Base-by-base conservation (phyloP, 768 basidiomycete genomes). In the Tephrocybe sp. region DNA sequence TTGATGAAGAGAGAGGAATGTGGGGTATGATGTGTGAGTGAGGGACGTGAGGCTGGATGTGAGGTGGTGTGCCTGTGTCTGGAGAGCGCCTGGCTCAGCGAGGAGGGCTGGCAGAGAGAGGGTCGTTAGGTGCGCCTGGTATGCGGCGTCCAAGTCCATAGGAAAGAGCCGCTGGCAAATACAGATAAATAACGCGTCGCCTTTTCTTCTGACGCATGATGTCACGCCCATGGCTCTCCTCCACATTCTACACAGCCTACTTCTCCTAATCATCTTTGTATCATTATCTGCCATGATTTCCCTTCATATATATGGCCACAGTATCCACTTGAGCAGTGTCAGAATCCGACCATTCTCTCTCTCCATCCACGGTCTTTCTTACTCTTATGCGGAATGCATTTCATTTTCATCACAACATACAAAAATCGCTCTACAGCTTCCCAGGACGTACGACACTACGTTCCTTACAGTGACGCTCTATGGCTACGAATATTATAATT, bases 1-100 rank as follows among this genome's bases (percentile, higher is more conserved):
- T 39, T 78, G 67, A 64, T 95, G 92, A 9, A 95, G 77, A n/a
- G 89, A 86, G 54, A 96, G 80, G 65, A 97, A 96, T 0, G 92
- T 93, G 24, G 89, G 83, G 66, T 97, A 94, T 19, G 93, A 93
- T 4, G 91, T 86, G 52, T 92, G 88, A 47, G 93, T 95, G 12
- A 98, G 79, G 34, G 89, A 87, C 9, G 90, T 94, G 54, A 97
- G 75, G 47, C 92, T 94, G 37, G 90, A 86, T 6, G 92, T 92
- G 45, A 97, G 79, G 52, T 92, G 88, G 42, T 91, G 85, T 0
- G 89, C 81, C 50, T 95, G 92, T 1, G 91, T 88, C 42, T 89
- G 82, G 45, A 98, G 85, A 31, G 78, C 63, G 2, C 81, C 72
- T 0, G 95, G 95, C 61, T 93, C 86, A 1, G 81, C 66, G 16